Evolutionary conservation across 805 yeast genomes (phyloP), one percentile per base, ranked within the genome.

Genomic region (Starmerella roubikii): DNA sequence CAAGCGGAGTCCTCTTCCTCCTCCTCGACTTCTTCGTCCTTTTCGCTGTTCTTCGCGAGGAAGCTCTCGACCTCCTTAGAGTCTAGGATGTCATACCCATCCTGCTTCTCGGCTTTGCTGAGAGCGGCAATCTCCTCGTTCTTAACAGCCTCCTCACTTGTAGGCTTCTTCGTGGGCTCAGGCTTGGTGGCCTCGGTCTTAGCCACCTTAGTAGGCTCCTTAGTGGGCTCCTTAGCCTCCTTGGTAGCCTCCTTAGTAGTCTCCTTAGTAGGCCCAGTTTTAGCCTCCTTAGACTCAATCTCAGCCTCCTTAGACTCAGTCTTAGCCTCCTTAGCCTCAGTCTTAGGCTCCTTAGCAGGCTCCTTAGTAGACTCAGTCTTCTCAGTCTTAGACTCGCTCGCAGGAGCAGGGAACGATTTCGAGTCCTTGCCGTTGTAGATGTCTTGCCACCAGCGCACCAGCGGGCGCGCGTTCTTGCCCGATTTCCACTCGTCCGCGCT

Each of bases 391-490:
- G 24, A 22, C 10, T 22, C 10, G 10, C 10, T 22, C 7, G 10
- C 10, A 7, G 59, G 42, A 9, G 55, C 51, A 20, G 56, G 54
- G 30, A 48, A 45, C 8, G 51, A 39, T 26, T 40, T 56, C 25
- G 83, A 74, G 26, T 66, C 71, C 3, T 71, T 56, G 18, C 93
- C 93, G n/a, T 85, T 88, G 56, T 71, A 88, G 15, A 86, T 49
- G 10, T 80, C 72, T 55, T 71, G 78, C 78, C 93, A 71, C 26
- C 76, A 71, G 49, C 83, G 63, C 47, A 88, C 63, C 38, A 82
- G 62, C 15, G 98, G 98, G 43, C 74, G 74, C n/a, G 77, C 77
- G 21, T 68, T 68, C 56, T 83, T 77, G 26, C 97, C 97, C 17
- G 60, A 60, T 40, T 76, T 68, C 78, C 84, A 91, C 48, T 85